Percentiles rank a stretch among this genome's conserved stretches.
Evolutionary conservation across 2,329 filamentous ascomycete genomes (phyloP).

Genomic region (Westerdykella sp.): DNA sequence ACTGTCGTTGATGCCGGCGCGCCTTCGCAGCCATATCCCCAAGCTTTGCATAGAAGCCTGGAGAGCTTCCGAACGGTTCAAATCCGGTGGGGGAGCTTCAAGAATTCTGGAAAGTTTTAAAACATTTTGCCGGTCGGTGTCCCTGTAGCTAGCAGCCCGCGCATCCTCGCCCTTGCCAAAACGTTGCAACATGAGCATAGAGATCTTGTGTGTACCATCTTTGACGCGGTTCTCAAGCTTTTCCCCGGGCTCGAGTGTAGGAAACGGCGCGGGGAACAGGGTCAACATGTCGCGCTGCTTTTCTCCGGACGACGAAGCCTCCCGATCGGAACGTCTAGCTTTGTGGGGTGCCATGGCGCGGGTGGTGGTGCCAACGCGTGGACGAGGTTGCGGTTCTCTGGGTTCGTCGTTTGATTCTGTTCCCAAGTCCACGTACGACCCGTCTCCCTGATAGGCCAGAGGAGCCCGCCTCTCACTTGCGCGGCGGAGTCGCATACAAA

Average conservation of each 20-base stretch:
- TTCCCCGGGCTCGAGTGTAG: neutral
- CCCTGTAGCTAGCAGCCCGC: neutral
- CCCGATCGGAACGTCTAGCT: no score
- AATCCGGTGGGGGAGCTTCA: neutral
- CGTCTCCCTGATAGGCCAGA: neutral
- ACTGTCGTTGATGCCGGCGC: neutral
- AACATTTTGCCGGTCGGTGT: neutral
- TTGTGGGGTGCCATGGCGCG: no score
- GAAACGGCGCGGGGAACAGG: neutral
- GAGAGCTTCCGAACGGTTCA: no score
- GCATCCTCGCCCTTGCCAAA: neutral
- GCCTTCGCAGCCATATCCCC: no score
- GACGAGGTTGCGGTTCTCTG: no score
- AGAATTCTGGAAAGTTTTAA: neutral
- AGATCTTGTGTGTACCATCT: neutral
- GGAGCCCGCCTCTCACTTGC: neutral
- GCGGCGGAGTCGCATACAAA: constrained; percentile 1
- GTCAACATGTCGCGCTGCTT: neutral
- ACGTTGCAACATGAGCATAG: neutral
- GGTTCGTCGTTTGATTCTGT: no score
- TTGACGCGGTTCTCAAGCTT: neutral
- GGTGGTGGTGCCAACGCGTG: no score
- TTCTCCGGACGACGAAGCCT: neutral
- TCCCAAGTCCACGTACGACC: neutral
- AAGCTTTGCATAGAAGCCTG: no score